Conservation (phyloP, 2,329 filamentous ascomycete genomes). For the Beauveria rudraprayagi region DNA sequence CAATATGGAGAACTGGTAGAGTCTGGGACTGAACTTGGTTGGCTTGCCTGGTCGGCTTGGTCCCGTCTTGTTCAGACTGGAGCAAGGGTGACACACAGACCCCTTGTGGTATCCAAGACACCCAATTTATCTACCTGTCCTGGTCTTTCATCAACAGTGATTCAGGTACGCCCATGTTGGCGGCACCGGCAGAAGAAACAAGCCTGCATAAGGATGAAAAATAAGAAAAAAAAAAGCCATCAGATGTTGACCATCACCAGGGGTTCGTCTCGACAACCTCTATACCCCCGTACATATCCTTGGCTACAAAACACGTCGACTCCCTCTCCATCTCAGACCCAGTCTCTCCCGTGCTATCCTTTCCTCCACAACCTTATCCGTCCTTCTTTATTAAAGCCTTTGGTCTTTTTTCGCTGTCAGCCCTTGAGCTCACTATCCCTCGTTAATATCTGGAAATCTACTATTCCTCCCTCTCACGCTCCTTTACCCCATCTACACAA, state of each 20-base stretch:
- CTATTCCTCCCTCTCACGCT: constrained; percentile 9
- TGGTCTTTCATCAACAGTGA: constrained; percentile 19
- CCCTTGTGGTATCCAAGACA: constrained; percentile 25
- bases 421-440: constrained; percentile 8
- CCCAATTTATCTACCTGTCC: constrained; percentile 22
- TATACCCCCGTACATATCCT: constrained; percentile 6
- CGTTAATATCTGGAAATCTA: constrained; percentile 7
- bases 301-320: constrained; percentile 12
- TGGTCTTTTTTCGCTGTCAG: background rate
- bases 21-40: background rate
- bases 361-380: constrained; percentile 8
- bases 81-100: constrained; percentile 26
- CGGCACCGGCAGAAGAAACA: constrained; percentile 8
- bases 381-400: constrained; percentile 3
- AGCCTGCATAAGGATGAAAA: constrained; percentile 6
- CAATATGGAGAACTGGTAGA: too few relatives aligned
- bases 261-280: constrained; percentile 5
- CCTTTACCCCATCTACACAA: constrained; percentile 7
- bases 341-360: constrained; percentile 2
- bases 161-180: constrained; percentile 20
- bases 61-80: constrained; percentile 5
- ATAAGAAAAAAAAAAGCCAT: background rate
- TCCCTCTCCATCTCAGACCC: constrained; percentile 17
- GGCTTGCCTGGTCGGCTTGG: background rate
- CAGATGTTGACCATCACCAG: constrained; percentile 5